phyloP scores from a whole-genome alignment of 1,139 yeast genomes.

The Blastobotrys proliferans region DNA sequence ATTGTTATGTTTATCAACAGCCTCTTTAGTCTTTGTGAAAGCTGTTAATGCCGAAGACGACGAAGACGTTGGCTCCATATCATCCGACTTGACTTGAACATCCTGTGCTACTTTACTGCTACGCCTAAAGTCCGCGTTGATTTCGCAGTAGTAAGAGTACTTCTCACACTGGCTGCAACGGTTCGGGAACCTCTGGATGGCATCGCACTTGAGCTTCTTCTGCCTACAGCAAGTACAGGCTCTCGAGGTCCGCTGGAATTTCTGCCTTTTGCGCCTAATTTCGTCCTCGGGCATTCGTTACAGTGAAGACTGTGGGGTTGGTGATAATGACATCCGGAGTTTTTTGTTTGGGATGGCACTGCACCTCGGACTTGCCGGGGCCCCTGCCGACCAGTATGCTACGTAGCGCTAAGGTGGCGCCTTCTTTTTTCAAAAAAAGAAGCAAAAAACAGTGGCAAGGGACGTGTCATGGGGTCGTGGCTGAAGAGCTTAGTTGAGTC shows the following conservation, averaged over 20 bases:
- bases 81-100: not conserved
- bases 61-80: not conserved
- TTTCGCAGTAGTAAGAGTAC: slow-evolving; percentile 17
- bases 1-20: not conserved
- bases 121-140: slow-evolving; percentile 15
- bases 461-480: too few relatives aligned
- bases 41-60: not conserved
- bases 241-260: slow-evolving; percentile 18
- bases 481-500: too few relatives aligned
- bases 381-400: too few relatives aligned
- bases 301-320: not conserved
- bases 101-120: slow-evolving; percentile 2
- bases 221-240: slow-evolving; percentile 24
- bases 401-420: too few relatives aligned
- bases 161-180: slow-evolving; percentile 21
- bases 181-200: slow-evolving; percentile 21
- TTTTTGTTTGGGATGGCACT: too few relatives aligned
- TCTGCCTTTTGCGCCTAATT: slow-evolving; percentile 7
- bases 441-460: too few relatives aligned
- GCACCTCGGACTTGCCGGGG: too few relatives aligned
- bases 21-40: not conserved
- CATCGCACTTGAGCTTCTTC: slow-evolving; percentile 25
- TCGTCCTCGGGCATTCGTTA: not conserved
- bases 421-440: too few relatives aligned
- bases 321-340: too few relatives aligned